Evolutionary conservation across 1,139 yeast species (phyloP).

Genomic region (Lodderomyces oxycetoniae): DNA sequence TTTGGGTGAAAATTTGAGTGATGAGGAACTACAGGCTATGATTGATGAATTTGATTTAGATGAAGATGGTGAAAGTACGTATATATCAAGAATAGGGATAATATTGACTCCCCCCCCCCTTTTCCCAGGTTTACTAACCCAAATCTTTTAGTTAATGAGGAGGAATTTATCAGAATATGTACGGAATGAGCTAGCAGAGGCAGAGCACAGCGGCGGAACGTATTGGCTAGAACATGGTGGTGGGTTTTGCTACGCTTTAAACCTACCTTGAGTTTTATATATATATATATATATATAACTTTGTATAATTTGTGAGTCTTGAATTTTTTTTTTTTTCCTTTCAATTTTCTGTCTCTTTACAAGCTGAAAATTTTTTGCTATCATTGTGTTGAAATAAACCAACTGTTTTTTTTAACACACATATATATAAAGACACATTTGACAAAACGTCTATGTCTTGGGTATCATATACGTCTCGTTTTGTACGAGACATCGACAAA

Average conservation of each 20-base stretch:
- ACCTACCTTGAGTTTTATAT: too few relatives aligned
- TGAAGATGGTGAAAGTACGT: slow-evolving; percentile 84
- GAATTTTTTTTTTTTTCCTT: too few relatives aligned
- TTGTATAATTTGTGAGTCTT: too few relatives aligned
- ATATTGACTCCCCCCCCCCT: not conserved
- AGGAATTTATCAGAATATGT: slow-evolving; percentile 89
- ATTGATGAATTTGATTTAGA: slow-evolving; percentile 96
- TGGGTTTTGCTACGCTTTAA: too few relatives aligned
- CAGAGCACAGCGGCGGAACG: too few relatives aligned
- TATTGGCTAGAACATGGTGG: too few relatives aligned
- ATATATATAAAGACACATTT: too few relatives aligned
- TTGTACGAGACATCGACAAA: slow-evolving; percentile 33
- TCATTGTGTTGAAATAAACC: too few relatives aligned
- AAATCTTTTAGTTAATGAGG: slow-evolving; percentile 57
- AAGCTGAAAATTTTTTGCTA: slow-evolving; percentile 2
- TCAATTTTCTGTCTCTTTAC: too few relatives aligned
- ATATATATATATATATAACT: too few relatives aligned
- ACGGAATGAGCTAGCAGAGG: slow-evolving; percentile 55
- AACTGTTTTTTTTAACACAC: too few relatives aligned
- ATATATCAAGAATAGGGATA: slow-evolving; percentile 9
- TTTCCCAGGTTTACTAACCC: slow-evolving; percentile 22
- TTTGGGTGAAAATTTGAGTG: slow-evolving; percentile 85
- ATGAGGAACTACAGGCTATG: slow-evolving; percentile 93
- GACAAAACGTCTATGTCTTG: too few relatives aligned
- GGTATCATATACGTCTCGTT: slow-evolving; percentile 33